A percentile compares a stretch with the other conserved stretches of the same genome.
phyloP scores from a whole-genome alignment of 2,329 filamentous ascomycete species.

The Corinectria fuckeliana region DNA sequence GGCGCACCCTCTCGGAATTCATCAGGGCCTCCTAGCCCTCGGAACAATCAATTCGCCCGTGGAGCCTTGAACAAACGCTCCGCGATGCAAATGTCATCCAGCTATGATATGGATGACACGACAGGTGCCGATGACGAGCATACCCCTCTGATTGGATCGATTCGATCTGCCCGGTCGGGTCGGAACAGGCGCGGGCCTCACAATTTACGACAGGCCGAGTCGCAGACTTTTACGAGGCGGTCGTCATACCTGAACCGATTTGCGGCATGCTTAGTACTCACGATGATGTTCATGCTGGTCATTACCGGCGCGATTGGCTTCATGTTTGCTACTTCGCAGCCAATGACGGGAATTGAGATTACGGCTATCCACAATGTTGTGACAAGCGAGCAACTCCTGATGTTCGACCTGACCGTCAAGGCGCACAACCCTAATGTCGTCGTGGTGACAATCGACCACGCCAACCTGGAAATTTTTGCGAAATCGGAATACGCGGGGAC shows the following conservation, averaged over 20 bases:
- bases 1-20: constrained; percentile 64
- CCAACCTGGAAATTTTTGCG: constrained; percentile 92
- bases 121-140: constrained; percentile 84
- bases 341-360: constrained; percentile 79
- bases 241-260: constrained; percentile 74
- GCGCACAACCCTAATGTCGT: constrained; percentile 95
- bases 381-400: constrained; percentile 91
- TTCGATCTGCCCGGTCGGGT: constrained; percentile 64
- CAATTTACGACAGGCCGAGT: constrained; percentile 74
- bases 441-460: constrained; percentile 81
- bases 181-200: constrained; percentile 62
- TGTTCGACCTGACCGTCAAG: constrained; percentile 87
- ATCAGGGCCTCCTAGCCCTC: constrained; percentile 74
- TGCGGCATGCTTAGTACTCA: constrained; percentile 86
- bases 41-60: constrained; percentile 53
- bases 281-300: constrained; percentile 79
- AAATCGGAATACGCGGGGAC: constrained; percentile 89
- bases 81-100: constrained; percentile 65
- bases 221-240: constrained; percentile 69
- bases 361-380: constrained; percentile 86
- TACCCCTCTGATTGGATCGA: constrained; percentile 74
- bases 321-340: constrained; percentile 89
- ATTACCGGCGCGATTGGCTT: constrained; percentile 87
- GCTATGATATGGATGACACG: constrained; percentile 82
- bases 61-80: constrained; percentile 52